Evolutionary conservation across 257 asterid genomes (phyloP).

Genomic region (Nicotiana tomentosiformis): DNA sequence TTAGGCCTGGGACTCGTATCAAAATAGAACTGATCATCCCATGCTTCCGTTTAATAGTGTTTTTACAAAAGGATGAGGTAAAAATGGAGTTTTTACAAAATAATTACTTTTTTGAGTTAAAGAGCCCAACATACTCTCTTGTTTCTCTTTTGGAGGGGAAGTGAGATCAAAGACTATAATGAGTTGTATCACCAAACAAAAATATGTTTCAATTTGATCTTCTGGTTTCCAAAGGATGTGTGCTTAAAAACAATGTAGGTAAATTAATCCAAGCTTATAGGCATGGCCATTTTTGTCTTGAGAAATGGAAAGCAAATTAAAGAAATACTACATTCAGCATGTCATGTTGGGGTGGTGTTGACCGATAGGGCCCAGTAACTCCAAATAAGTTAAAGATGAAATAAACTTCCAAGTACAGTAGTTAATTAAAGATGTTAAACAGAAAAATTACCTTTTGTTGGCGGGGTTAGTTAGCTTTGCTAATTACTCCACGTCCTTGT

Average conservation of each 20-base stretch:
- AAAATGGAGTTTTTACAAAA: background rate
- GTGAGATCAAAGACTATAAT: background rate
- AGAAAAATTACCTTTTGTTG: slow-evolving; percentile 39
- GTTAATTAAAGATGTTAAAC: background rate
- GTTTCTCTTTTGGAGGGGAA: background rate
- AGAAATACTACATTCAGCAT: background rate
- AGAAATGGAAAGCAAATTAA: background rate
- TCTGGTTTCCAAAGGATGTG: background rate
- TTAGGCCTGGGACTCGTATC: background rate
- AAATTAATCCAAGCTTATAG: background rate
- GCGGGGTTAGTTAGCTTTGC: slow-evolving; percentile 21
- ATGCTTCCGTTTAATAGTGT: background rate
- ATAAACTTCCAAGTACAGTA: background rate
- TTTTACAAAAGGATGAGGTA: background rate
- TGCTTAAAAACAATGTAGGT: background rate
- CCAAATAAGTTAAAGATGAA: background rate
- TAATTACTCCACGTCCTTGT: slow-evolving; percentile 62
- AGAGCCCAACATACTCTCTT: background rate
- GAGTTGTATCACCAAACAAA: background rate
- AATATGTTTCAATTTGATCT: background rate
- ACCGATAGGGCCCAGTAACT: background rate
- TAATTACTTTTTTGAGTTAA: background rate
- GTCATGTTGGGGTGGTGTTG: background rate
- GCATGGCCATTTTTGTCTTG: background rate
- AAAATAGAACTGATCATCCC: background rate